Conservation (phyloP, 1,139 yeast genomes). For the Hansenula lynferdii region DNA sequence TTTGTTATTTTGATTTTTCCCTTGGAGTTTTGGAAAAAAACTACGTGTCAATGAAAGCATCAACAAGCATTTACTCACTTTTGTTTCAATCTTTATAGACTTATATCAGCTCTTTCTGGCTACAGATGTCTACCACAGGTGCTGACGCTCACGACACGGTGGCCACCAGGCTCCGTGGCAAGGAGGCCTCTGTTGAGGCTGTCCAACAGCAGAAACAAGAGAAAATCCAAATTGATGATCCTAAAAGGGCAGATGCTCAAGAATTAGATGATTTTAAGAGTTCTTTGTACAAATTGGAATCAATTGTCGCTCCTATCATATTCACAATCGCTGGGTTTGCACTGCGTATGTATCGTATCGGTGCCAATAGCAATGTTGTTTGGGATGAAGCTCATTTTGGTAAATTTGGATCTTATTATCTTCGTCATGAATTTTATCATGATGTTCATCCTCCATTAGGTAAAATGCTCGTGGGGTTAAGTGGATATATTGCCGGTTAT, state of each 20-base stretch:
- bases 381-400: constrained; percentile 99
- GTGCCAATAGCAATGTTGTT: constrained; percentile 63
- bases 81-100: no score
- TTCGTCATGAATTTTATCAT: constrained; percentile 90
- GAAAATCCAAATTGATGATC: constrained; percentile 6
- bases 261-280: constrained; percentile 19
- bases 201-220: neutral
- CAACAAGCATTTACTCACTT: no score
- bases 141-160: constrained; percentile 4
- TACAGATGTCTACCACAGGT: constrained; percentile 11
- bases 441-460: constrained; percentile 99
- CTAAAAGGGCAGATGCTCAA: constrained; percentile 15
- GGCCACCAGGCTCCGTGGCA: constrained; percentile 14
- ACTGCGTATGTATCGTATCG: constrained; percentile 73
- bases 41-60: neutral
- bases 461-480: constrained; percentile 91
- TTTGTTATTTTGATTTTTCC: no score
- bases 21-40: neutral
- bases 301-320: constrained; percentile 47
- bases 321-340: constrained; percentile 65
- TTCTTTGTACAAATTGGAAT: constrained; percentile 33
- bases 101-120: no score
- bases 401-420: constrained; percentile 88
- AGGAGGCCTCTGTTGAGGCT: constrained; percentile 1
- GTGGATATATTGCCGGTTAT: constrained; percentile 93